Conservation (phyloP, 371 early-diverging fungal species). For the Polyrhizophydium stewartii region DNA sequence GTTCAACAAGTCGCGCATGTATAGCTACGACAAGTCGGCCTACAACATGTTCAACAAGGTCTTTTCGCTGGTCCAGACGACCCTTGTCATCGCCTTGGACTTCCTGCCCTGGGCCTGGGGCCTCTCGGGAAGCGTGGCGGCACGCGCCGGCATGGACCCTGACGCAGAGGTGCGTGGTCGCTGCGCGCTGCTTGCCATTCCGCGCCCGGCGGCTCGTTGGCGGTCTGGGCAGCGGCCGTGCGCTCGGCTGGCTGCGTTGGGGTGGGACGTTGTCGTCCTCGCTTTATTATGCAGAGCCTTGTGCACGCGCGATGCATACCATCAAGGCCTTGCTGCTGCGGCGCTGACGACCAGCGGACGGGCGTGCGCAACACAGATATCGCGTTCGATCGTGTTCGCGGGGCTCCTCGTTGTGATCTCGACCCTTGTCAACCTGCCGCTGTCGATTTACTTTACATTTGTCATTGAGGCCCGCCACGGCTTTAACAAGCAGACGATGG, state of each 20-base stretch:
- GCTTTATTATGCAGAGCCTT: no score
- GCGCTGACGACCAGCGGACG: neutral
- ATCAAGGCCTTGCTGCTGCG: no score
- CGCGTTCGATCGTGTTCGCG: constrained; percentile 78
- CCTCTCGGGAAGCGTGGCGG: constrained; percentile 50
- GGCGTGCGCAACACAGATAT: constrained; percentile 47
- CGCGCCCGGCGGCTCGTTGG: neutral
- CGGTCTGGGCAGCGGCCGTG: neutral
- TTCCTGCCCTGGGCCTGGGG: constrained; percentile 75
- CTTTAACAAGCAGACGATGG: constrained; percentile 93
- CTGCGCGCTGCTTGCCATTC: neutral
- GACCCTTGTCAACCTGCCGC: constrained; percentile 71
- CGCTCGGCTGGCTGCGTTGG: neutral
- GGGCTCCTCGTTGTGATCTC: constrained; percentile 55
- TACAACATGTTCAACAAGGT: constrained; percentile 67
- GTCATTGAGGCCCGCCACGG: constrained; percentile 93
- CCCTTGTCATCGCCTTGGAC: constrained; percentile 62
- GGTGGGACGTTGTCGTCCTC: no score
- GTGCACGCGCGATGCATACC: no score
- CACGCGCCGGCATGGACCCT: constrained; percentile 52
- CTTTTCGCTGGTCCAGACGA: constrained; percentile 60
- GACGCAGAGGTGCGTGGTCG: constrained; percentile 63
- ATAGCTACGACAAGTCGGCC: constrained; percentile 78
- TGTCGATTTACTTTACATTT: constrained; percentile 86
- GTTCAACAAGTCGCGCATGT: constrained; percentile 79